Percentiles rank a stretch among this genome's conserved stretches.
phyloP scores from a whole-genome alignment of 208 protist species.

The Acanthamoeba sp. region DNA sequence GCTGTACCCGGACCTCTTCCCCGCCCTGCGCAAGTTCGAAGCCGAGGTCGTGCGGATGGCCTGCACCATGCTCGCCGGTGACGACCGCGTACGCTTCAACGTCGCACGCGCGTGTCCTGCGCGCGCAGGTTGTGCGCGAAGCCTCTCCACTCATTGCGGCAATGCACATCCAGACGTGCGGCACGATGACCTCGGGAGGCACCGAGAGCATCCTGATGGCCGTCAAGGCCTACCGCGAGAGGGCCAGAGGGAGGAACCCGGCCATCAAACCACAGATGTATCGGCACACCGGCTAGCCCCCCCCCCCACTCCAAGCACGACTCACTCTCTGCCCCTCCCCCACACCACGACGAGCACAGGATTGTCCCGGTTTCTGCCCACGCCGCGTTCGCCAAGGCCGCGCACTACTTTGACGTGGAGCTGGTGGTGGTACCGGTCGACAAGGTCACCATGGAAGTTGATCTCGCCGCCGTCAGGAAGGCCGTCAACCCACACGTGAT shows the following conservation, averaged over 20 bases:
- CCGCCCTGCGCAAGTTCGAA: constrained; percentile 97
- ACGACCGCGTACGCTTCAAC: constrained; percentile 59
- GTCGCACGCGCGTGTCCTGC: background rate
- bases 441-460: constrained; percentile 11
- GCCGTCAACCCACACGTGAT: constrained; percentile 80
- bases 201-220: constrained; percentile 98
- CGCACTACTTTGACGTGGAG: constrained; percentile 95
- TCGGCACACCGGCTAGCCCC: background rate
- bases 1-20: constrained; percentile 95
- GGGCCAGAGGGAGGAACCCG: constrained; percentile 71
- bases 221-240: constrained; percentile 96
- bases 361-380: constrained; percentile 95
- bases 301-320: no score
- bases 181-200: constrained; percentile 95
- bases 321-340: background rate
- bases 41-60: constrained; percentile 97
- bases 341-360: background rate
- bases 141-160: no score
- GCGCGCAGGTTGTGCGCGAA: no score
- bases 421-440: constrained; percentile 93
- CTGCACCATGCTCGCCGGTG: constrained; percentile 94
- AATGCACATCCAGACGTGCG: constrained; percentile 90
- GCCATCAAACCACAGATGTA: constrained; percentile 65
- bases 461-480: constrained; percentile 57
- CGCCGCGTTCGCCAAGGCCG: constrained; percentile 97